These are phyloP conservation scores for Cairneyella variabilis DNA, from an alignment of 495 filamentous ascomycete species.

Conservation along the genomic window DNA sequence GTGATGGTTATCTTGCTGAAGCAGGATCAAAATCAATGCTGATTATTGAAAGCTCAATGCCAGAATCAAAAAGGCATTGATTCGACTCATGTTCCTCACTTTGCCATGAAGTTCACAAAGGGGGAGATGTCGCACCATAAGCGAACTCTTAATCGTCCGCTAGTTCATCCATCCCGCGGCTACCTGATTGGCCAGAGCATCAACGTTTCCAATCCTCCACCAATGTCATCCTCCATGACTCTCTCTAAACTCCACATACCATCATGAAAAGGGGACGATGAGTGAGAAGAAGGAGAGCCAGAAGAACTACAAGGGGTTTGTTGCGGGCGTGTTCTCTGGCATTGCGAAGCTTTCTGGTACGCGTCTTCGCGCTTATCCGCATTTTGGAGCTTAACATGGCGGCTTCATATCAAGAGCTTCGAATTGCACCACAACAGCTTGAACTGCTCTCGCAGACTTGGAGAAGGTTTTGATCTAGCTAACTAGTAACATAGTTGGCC, in stretches of 20 bases:
- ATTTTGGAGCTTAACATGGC: neutral
- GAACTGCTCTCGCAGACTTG: neutral
- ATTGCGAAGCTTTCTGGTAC: conserved; percentile 84
- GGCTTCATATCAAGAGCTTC: neutral
- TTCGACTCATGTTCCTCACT: too few species aligned
- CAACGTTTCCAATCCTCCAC: neutral
- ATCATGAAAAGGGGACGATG: conserved; percentile 16
- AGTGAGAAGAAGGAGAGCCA: conserved; percentile 19
- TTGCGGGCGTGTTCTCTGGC: conserved; percentile 89
- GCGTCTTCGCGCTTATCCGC: too few species aligned
- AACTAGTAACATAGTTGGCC: conserved; percentile 34
- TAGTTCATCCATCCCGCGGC: too few species aligned
- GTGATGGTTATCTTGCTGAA: too few species aligned
- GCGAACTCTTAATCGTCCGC: too few species aligned
- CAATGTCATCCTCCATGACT: neutral
- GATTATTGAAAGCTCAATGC: too few species aligned
- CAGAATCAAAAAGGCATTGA: too few species aligned
- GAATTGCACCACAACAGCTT: neutral
- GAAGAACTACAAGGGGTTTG: conserved; percentile 81
- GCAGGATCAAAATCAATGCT: too few species aligned
- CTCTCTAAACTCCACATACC: neutral
- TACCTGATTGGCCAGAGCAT: neutral
- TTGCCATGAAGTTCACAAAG: too few species aligned
- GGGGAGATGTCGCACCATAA: too few species aligned
- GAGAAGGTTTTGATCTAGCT: neutral